Conservation (phyloP, 768 basidiomycete species). For the Naganishia kalamii region DNA sequence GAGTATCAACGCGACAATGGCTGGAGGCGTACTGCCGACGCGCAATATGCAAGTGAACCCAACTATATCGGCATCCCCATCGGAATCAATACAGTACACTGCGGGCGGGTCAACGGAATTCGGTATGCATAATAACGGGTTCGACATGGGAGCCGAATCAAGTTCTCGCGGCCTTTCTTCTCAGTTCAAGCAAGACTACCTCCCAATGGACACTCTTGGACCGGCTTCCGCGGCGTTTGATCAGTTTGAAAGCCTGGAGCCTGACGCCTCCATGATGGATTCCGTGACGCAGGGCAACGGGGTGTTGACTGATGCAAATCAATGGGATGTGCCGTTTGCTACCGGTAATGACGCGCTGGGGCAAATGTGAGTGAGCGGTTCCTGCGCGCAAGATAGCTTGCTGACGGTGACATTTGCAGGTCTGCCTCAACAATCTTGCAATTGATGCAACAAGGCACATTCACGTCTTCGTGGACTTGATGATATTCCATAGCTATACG, state of each 20-base stretch:
- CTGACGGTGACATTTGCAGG: constrained; percentile 23
- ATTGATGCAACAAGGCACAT: constrained; percentile 44
- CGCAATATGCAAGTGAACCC: background rate
- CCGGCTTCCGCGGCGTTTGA: constrained; percentile 35
- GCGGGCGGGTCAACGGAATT: background rate
- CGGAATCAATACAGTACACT: background rate
- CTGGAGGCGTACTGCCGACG: background rate
- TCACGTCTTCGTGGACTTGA: constrained; percentile 26
- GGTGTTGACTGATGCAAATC: constrained; percentile 3
- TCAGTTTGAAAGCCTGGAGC: constrained; percentile 33
- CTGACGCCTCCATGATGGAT: constrained; percentile 25
- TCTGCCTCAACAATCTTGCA: constrained; percentile 44
- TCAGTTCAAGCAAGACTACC: constrained; percentile 2
- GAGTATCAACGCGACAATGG: background rate
- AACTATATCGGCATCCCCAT: background rate
- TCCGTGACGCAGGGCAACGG: constrained; percentile 7
- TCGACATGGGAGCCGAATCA: background rate
- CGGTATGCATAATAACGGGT: background rate
- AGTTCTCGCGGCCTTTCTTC: background rate
- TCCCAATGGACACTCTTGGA: constrained; percentile 25
- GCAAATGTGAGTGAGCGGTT: constrained; percentile 18
- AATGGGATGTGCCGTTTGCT: constrained; percentile 22
- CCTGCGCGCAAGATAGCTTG: background rate
- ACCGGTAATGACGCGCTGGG: constrained; percentile 21
- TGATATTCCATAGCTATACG: too few species aligned